Conservation (phyloP, 1,284 basidiomycete species). For the Microbotryum intermedium region DNA sequence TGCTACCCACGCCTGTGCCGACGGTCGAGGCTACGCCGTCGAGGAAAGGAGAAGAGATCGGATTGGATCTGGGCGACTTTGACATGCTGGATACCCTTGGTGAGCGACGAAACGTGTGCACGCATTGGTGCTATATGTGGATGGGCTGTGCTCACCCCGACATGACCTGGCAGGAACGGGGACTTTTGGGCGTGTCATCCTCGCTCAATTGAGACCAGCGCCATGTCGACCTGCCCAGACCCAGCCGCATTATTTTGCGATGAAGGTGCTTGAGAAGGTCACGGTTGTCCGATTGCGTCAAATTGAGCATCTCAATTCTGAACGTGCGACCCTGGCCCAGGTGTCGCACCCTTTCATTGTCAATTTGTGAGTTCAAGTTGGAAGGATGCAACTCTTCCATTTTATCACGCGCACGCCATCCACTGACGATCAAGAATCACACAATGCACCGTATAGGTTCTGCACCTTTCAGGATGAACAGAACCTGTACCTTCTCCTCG, state of each 20-base stretch:
- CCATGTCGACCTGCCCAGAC: constrained; percentile 13
- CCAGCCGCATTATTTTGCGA: constrained; percentile 33
- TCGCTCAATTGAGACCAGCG: constrained; percentile 22
- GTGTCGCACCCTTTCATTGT: constrained; percentile 51
- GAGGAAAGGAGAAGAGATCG: constrained; percentile 30
- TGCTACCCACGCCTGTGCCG: neutral
- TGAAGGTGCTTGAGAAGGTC: constrained; percentile 47
- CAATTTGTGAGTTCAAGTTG: constrained; percentile 44
- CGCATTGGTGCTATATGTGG: neutral
- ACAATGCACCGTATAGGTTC: constrained; percentile 31
- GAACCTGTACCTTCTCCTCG: constrained; percentile 75
- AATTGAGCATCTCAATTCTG: constrained; percentile 51
- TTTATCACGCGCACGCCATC: constrained; percentile 13
- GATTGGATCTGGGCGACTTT: constrained; percentile 31
- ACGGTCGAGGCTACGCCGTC: constrained; percentile 3
- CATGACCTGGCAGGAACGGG: constrained; percentile 28
- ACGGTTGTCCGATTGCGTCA: constrained; percentile 49
- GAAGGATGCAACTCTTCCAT: constrained; percentile 26
- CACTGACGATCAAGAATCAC: neutral
- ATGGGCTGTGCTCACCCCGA: neutral
- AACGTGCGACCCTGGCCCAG: constrained; percentile 46
- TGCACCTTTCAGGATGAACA: constrained; percentile 72
- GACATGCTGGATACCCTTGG: constrained; percentile 34
- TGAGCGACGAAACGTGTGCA: constrained; percentile 3
- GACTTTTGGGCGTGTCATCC: constrained; percentile 33